phyloP scores from a whole-genome alignment of 495 filamentous ascomycete species.

The Xylaria bambusicola region DNA sequence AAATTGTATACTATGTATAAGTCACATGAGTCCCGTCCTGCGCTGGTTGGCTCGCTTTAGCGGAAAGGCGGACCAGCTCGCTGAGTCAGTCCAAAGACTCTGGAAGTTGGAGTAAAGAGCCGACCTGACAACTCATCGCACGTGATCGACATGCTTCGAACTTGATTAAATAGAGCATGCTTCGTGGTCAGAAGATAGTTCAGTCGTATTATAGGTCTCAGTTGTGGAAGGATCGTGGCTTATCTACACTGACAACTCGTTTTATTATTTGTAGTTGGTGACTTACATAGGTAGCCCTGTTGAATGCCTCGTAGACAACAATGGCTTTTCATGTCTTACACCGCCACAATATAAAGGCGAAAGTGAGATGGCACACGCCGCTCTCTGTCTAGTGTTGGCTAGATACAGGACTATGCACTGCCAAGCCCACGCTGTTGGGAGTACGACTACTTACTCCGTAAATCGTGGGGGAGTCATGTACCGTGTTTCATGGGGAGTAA shows the following conservation, averaged over 20 bases:
- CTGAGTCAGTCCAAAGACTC: conserved; percentile 7
- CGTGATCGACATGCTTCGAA: background rate
- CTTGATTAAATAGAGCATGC: no score
- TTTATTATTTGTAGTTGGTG: background rate
- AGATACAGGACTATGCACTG: background rate
- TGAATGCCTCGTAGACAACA: background rate
- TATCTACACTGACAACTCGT: conserved; percentile 1
- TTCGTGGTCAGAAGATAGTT: no score
- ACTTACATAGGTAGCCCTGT: background rate
- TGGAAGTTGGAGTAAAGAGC: background rate
- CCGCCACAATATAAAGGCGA: background rate
- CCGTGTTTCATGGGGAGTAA: no score
- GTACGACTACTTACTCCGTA: no score
- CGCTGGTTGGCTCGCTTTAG: conserved; percentile 9
- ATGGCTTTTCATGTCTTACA: background rate
- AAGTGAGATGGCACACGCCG: background rate
- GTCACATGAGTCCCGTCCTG: background rate
- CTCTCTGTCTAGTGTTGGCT: background rate
- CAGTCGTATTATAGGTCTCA: no score
- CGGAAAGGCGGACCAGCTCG: background rate
- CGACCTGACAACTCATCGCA: background rate
- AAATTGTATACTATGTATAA: background rate
- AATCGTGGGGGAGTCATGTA: no score
- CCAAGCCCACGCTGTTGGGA: background rate
- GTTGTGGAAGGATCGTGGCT: background rate